Percentiles rank a stretch among this genome's conserved stretches.
Conservation (phyloP, 2,329 filamentous ascomycete species). For the Arthrobotrys megalospora region DNA sequence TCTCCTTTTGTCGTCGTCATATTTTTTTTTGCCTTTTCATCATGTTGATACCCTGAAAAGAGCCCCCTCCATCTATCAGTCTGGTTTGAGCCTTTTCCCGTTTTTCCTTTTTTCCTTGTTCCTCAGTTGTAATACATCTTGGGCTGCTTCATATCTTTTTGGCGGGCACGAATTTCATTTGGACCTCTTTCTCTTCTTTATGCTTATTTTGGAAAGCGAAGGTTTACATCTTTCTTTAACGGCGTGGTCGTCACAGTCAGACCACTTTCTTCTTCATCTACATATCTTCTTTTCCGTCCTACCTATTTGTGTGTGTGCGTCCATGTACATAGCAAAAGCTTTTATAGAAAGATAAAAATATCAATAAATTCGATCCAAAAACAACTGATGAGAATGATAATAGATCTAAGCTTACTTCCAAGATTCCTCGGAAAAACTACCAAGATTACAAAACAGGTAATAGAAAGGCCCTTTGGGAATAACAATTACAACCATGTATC, state of each 20-base stretch:
- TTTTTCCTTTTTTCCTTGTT: background rate
- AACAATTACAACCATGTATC: constrained; percentile 8
- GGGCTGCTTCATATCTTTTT: background rate
- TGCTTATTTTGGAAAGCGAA: constrained; percentile 2
- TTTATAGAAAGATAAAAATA: constrained; percentile 6
- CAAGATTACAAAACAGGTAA: background rate
- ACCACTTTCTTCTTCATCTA: background rate
- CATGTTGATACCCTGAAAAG: constrained; percentile 58
- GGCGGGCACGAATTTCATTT: constrained; percentile 15
- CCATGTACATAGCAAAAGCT: constrained; percentile 15
- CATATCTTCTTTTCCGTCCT: background rate
- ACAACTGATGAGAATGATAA: background rate
- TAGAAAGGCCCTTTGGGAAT: background rate
- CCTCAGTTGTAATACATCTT: background rate
- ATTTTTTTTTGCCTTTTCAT: constrained; percentile 15
- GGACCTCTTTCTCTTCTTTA: constrained; percentile 1
- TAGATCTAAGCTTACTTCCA: background rate
- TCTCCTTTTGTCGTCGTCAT: background rate
- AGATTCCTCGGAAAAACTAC: background rate
- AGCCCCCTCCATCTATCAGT: constrained; percentile 1
- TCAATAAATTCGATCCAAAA: constrained; percentile 3
- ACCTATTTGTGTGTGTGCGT: background rate
- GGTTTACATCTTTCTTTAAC: background rate
- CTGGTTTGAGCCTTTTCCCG: constrained; percentile 29
- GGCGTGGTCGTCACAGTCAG: background rate